Evolutionary conservation across 2,329 filamentous ascomycete species (phyloP), one percentile per base, ranked within the genome.

Genomic region (Orbilia quercus): DNA sequence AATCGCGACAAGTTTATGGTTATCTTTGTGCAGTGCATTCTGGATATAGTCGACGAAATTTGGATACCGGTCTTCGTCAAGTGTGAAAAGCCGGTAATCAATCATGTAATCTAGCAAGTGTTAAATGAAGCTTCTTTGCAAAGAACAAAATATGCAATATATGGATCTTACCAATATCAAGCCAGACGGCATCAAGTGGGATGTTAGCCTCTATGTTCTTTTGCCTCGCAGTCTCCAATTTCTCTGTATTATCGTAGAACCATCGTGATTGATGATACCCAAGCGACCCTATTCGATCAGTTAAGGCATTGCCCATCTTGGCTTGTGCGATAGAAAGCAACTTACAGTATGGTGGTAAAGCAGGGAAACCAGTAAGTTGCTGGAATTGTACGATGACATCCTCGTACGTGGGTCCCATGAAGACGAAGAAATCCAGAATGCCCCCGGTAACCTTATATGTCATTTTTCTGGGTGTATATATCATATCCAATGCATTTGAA

Each of bases 221-320:
- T 16, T 60, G 31, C 23, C 69, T 23, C 3, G 60, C 22, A 23
- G 60, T 48, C 1, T 66, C 58, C 6, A 73, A 23, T 18, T 62
- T 62, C 7, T 60, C 54, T 2, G 44, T 50, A 1, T 45, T 62
- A 23, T 66, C 60, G 18, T 73, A 95, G 0, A 91, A 91, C 88
- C 91, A 95, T 70, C 90, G 85, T 77, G 91, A 94, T 79, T 96
- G 91, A 76, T 96, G 91, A 79, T 85, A 94, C 0, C 92, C 92
- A 72, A 96, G 87, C 0, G 69, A 60, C 50, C 53, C 69, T 73
- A 50, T 14, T 2, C 25, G 6, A 51, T 23, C 20, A 28, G 25
- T 58, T 34, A 51, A 38, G 12, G 4, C 25, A 1, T 7, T 20
- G 42, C 16, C 34, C 12, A 25, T 28, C 9, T 51, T 6, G 20